A percentile compares a stretch with the other conserved stretches of the same genome.
phyloP scores from a whole-genome alignment of 352 stramenopile species.

The Globisporangium abappressorium region DNA sequence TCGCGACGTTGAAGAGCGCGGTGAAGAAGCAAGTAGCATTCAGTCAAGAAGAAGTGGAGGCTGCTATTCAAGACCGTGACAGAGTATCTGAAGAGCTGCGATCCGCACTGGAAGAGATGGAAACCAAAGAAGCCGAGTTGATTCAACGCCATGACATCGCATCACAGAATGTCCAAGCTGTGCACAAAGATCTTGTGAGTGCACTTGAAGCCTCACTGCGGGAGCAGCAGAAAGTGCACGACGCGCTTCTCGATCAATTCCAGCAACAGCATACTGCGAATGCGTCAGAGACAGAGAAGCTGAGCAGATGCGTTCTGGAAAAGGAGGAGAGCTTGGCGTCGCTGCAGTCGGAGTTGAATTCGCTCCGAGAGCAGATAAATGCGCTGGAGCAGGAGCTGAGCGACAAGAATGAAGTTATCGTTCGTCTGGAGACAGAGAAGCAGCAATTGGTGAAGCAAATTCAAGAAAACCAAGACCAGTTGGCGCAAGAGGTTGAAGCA shows the following conservation, averaged over 20 bases:
- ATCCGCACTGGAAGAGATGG: background rate
- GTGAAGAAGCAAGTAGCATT: background rate
- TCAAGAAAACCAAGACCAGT: background rate
- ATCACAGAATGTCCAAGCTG: background rate
- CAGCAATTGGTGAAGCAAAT: background rate
- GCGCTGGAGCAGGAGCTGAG: background rate
- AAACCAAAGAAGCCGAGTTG: background rate
- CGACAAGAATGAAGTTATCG: background rate
- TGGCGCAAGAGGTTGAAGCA: slow-evolving; percentile 3
- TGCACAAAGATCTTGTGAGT: background rate
- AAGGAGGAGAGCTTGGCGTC: background rate
- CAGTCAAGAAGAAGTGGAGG: background rate
- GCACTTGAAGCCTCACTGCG: background rate
- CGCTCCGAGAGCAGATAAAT: background rate
- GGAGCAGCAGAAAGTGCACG: background rate
- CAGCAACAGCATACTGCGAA: background rate
- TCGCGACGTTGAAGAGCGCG: slow-evolving; percentile 1
- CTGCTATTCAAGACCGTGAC: background rate
- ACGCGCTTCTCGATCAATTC: background rate
- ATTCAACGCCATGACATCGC: background rate
- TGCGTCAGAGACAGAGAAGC: background rate
- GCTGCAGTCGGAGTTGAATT: background rate
- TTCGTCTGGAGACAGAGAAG: slow-evolving; percentile 5
- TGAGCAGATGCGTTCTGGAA: background rate
- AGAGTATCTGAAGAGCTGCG: background rate